A percentile compares a stretch with the other conserved stretches of the same genome.
These are phyloP conservation scores for Annulohypoxylon stygium DNA, from an alignment of 495 filamentous ascomycete species.

Conservation along the genomic window DNA sequence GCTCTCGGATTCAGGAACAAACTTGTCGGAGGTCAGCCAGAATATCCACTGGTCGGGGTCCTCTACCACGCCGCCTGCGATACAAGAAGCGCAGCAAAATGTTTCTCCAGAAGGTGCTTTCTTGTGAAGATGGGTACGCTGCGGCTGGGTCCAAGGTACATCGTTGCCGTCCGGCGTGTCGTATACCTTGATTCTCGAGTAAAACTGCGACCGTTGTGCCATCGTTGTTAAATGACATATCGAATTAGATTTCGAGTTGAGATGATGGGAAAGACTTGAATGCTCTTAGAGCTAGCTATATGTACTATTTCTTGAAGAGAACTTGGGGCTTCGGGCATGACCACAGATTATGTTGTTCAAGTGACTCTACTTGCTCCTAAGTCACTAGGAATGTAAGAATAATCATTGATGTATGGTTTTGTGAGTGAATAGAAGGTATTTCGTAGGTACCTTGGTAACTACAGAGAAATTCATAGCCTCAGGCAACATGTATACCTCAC, in stretches of 20 bases:
- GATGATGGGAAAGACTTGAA: not conserved
- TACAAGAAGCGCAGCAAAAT: conserved; percentile 18
- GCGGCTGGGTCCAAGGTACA: conserved; percentile 19
- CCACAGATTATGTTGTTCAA: not conserved
- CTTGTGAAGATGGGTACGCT: conserved; percentile 27
- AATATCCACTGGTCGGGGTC: not conserved
- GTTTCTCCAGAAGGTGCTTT: conserved; percentile 4
- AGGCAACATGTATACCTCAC: not conserved
- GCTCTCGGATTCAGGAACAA: not conserved
- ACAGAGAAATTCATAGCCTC: not conserved
- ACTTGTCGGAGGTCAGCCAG: conserved; percentile 18
- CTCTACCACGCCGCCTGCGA: conserved; percentile 27
- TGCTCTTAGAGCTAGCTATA: not conserved
- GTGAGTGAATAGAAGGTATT: too few species aligned
- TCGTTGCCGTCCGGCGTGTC: not conserved
- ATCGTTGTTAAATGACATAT: not conserved
- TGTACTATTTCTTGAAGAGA: not conserved
- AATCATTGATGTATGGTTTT: too few species aligned
- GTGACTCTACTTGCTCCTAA: not conserved
- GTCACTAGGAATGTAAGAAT: not conserved
- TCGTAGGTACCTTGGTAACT: not conserved
- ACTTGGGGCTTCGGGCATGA: not conserved
- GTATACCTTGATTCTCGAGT: conserved; percentile 26
- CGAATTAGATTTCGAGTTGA: not conserved
- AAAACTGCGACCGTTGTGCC: not conserved